phyloP scores from a whole-genome alignment of 495 filamentous ascomycete genomes.

The Astrocystis sublimbata region DNA sequence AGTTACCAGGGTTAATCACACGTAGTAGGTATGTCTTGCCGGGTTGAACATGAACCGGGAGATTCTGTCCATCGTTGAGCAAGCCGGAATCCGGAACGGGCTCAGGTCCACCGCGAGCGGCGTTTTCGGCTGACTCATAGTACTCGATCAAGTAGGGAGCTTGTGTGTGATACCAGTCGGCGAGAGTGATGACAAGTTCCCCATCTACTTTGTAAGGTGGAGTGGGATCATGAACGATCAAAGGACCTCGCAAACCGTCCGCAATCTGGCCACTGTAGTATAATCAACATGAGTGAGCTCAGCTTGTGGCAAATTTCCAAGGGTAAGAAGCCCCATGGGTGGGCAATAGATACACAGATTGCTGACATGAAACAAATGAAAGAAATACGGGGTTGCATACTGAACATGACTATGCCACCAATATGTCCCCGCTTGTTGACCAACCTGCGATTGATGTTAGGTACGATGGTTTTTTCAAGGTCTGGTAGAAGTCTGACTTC shows the following conservation, averaged over 20 bases:
- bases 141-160: constrained; percentile 48
- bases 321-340: background rate
- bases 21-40: constrained; percentile 77
- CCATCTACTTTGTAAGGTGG: constrained; percentile 66
- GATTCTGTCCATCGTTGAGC: constrained; percentile 65
- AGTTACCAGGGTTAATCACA: constrained; percentile 69
- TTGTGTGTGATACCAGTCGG: constrained; percentile 66
- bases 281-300: background rate
- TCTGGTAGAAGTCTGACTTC: background rate
- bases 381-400: background rate
- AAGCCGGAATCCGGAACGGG: constrained; percentile 62
- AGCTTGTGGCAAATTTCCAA: background rate
- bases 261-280: constrained; percentile 60
- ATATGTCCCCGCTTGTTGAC: constrained; percentile 66
- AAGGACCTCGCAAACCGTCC: constrained; percentile 70
- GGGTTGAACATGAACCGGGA: constrained; percentile 58
- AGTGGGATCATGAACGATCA: constrained; percentile 69
- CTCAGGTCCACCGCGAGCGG: constrained; percentile 40
- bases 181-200: constrained; percentile 60
- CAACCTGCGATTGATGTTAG: constrained; percentile 39
- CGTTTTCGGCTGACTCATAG: constrained; percentile 49
- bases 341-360: background rate
- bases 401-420: constrained; percentile 81
- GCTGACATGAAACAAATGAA: background rate
- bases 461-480: background rate